Base-by-base conservation (phyloP, 441 rosid genomes). In the Populus hybrid region DNA sequence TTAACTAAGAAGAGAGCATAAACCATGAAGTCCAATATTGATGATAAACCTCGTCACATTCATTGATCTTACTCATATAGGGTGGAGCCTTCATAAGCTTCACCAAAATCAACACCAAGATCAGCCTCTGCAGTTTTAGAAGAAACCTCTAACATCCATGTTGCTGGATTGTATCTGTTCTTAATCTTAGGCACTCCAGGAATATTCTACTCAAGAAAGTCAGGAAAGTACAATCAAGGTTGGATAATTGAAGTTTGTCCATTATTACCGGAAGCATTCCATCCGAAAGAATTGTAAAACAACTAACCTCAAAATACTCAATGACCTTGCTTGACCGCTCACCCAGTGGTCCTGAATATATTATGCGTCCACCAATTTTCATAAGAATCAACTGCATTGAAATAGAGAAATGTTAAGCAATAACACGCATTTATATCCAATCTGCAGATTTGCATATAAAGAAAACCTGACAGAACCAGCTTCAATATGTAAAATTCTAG, bases 111-210 rank as follows among this genome's bases (percentile, higher is more conserved):
- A 59, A 90, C 53, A 6, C 90, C 83, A 29, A 84, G 84, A 76
- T 88, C 84, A 18, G 83, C 80, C 82, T 88, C 93, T 21, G 79
- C 77, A 28, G 93, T 88, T 76, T 73, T 76, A 42, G 89, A 86
- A 74, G 92, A 88, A 76, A 88, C 87, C 66, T 89, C 92, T 67
- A 92, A 56, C 91, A 88, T 84, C 94, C 90, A 90, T 77, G 94
- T 87, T 10, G 96, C 91, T 3, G 93, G 94, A 81, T 92, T 92
- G 65, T 87, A 88, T 66, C 87, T 86, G 38, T 79, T 79, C 75
- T 77, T 87, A 64, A 92, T 90, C 82, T 87, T 89, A 3, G 89
- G 82, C 11, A 87, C 87, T 73, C 90, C 93, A 24, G 81, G 79
- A 72, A 90, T 74, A 26, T 78, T 72, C 91, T 89, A 59, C 31